Conservation (phyloP, 306 rosid species). For the Quercus glauca region DNA sequence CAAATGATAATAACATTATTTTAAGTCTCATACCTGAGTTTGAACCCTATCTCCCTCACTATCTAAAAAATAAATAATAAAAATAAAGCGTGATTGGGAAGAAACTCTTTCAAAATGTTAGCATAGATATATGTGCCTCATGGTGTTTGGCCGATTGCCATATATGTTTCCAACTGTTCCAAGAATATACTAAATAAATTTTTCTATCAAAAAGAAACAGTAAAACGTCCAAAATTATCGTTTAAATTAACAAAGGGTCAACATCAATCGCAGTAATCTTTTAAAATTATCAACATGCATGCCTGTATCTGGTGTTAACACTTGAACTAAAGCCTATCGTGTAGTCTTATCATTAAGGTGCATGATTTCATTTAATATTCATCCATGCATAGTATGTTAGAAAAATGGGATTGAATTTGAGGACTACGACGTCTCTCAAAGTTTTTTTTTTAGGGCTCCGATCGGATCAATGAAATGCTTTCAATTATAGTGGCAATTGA, state of each 20-base stretch:
- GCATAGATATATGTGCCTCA: too few relatives aligned
- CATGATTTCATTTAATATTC: background rate
- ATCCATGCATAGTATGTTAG: background rate
- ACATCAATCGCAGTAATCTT: background rate
- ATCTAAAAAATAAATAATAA: too few relatives aligned
- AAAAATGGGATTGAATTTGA: background rate
- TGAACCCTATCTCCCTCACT: too few relatives aligned
- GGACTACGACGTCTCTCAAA: background rate
- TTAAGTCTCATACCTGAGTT: too few relatives aligned
- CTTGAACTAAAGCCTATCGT: background rate
- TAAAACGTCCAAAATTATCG: background rate
- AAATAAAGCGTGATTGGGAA: too few relatives aligned
- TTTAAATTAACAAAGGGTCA: background rate
- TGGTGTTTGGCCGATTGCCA: too few relatives aligned
- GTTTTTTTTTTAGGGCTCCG: background rate
- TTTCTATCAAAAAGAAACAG: background rate
- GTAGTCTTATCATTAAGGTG: background rate
- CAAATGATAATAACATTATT: too few relatives aligned
- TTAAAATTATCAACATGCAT: background rate
- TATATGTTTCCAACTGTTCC: too few relatives aligned
- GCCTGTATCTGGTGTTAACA: background rate
- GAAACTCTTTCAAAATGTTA: too few relatives aligned
- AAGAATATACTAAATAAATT: background rate
- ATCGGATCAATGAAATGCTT: background rate
- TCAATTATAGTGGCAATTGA: background rate